These are phyloP conservation scores for Pterulicium gracile DNA, from an alignment of 1,284 basidiomycete genomes.

Conservation along the genomic window DNA sequence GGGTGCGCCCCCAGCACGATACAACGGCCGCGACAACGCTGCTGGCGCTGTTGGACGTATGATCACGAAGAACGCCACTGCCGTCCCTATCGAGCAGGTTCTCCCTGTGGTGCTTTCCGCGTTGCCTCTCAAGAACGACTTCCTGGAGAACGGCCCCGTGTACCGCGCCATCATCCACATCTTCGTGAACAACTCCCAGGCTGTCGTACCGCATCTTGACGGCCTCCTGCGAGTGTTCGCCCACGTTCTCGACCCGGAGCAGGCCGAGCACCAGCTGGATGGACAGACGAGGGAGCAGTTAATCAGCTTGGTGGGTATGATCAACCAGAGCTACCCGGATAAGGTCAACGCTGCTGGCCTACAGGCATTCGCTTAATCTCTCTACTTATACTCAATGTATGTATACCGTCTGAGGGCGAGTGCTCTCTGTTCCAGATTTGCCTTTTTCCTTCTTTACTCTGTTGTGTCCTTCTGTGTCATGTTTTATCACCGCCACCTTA, in stretches of 20 bases:
- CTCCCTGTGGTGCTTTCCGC: conserved; percentile 77
- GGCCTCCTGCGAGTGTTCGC: conserved; percentile 76
- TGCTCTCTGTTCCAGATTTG: too few relatives aligned
- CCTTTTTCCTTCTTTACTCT: too few relatives aligned
- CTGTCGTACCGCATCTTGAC: conserved; percentile 74
- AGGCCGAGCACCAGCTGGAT: conserved; percentile 48
- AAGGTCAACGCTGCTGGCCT: conserved; percentile 74
- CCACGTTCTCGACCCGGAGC: conserved; percentile 71
- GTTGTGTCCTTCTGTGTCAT: too few relatives aligned
- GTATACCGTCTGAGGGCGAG: too few relatives aligned
- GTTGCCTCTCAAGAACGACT: conserved; percentile 84
- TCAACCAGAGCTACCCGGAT: conserved; percentile 65
- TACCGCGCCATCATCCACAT: conserved; percentile 88
- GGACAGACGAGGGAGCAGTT: conserved; percentile 71
- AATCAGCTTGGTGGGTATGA: conserved; percentile 62
- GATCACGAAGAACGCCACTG: conserved; percentile 73
- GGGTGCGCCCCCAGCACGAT: conserved; percentile 47
- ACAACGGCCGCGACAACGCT: conserved; percentile 94
- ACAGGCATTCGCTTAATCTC: conserved; percentile 4
- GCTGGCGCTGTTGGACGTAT: conserved; percentile 87
- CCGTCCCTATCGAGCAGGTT: conserved; percentile 86
- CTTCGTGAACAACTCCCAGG: conserved; percentile 66
- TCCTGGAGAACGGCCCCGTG: conserved; percentile 82
- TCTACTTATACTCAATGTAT: too few relatives aligned
- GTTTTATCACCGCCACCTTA: too few relatives aligned